Conservation (phyloP, 192 early-diverging fungal species). For the Backusella liffmaniae region DNA sequence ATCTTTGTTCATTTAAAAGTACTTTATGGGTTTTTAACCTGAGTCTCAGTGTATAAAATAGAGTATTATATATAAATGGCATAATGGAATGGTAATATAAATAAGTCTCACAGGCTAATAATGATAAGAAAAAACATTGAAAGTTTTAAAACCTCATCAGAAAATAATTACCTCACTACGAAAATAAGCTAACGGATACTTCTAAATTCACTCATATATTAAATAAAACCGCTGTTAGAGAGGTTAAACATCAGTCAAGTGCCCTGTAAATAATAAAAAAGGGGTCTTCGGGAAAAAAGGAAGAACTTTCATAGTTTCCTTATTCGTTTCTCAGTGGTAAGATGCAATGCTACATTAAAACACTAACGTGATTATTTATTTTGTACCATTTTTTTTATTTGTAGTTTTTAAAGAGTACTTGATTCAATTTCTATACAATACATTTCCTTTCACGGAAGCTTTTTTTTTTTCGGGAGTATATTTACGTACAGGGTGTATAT, state of each 20-base stretch:
- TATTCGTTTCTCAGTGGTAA: neutral
- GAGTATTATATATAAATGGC: neutral
- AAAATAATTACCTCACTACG: no score
- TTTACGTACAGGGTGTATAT: neutral
- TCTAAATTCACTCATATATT: no score
- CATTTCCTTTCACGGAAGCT: neutral
- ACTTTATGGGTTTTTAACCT: neutral
- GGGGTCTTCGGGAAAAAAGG: neutral
- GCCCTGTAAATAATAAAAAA: neutral
- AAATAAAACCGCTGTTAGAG: no score
- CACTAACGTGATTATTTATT: neutral
- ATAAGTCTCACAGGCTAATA: no score
- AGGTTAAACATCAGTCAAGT: neutral
- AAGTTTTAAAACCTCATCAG: no score
- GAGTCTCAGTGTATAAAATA: neutral
- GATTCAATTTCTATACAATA: conserved; percentile 3
- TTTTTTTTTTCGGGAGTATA: neutral
- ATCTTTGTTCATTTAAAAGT: neutral
- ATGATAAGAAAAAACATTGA: no score
- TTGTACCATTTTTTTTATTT: neutral
- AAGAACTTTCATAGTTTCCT: neutral
- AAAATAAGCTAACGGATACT: no score
- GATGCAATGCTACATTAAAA: neutral
- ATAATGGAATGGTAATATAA: no score
- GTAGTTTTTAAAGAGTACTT: conserved; percentile 4